Evolutionary conservation across 208 protist species (phyloP).

Genomic region (Blechomonas ayalai): DNA sequence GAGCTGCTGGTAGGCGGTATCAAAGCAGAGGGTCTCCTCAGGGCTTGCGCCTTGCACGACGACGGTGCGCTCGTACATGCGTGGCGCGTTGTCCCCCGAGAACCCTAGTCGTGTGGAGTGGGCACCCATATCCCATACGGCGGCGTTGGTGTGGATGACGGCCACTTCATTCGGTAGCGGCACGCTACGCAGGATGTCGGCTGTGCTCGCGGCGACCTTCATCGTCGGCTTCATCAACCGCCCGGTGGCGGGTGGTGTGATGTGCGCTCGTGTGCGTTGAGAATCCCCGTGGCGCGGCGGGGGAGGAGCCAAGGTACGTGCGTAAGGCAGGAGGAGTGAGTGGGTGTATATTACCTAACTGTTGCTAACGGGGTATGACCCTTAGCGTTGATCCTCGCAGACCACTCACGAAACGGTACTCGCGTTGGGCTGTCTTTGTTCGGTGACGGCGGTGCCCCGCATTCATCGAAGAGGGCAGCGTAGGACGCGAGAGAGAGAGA

Average conservation of each 20-base stretch:
- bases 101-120: constrained; percentile 81
- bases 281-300: neutral
- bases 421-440: too few species aligned
- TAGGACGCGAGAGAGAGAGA: too few species aligned
- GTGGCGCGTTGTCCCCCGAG: constrained; percentile 77
- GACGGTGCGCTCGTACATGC: constrained; percentile 66
- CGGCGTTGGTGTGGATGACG: constrained; percentile 63
- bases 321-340: too few species aligned
- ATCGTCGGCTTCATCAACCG: constrained; percentile 31
- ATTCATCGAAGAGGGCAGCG: too few species aligned
- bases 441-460: too few species aligned
- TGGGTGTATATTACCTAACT: too few species aligned
- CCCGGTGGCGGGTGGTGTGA: too few species aligned
- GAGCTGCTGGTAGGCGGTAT: constrained; percentile 22
- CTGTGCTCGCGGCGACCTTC: constrained; percentile 81
- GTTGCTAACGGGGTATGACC: too few species aligned
- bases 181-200: constrained; percentile 77
- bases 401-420: too few species aligned
- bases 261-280: neutral
- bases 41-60: constrained; percentile 16
- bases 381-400: too few species aligned
- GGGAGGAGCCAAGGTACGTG: too few species aligned
- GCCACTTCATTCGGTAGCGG: constrained; percentile 85
- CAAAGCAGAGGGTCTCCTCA: neutral
- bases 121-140: constrained; percentile 82